Base-by-base conservation (phyloP, 1,139 yeast genomes). In the Taphrina confusa region DNA sequence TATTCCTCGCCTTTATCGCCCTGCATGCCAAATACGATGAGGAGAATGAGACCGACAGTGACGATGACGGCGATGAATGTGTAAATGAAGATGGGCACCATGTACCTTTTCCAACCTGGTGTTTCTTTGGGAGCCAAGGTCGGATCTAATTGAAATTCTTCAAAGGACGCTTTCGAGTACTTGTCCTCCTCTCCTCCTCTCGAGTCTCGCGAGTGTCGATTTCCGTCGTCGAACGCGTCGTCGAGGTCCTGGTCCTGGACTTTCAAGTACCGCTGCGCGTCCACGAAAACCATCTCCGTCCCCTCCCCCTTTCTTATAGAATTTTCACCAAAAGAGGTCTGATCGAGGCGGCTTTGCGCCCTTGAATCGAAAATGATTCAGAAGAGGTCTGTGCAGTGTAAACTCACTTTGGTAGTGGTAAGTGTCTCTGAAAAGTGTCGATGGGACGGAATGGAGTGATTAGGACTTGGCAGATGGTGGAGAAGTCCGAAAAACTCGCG, bases 211-310 rank as follows among this genome's bases (percentile, higher is more conserved):
- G 40, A 36, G 22, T 27, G 36, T 6, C 8, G 16, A 8, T 40
- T 20, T 5, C 20, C 16, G 14, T 47, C 52, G 28, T 31, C 52
- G 42, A 47, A 47, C 8, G 40, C 52, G 12, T 47, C 42, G 20
- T 47, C 52, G 18, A 47, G 34, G 18, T 47, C 52, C 20, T 47
- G 25, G 12, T 47, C 52, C 30, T 47, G 52, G 30, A 47, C 52
- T 20, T 33, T 31, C 14, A 47, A 14, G 30, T 47, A 47, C 2
- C 52, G 39, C 16, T 47, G 39, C 42, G 52, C 52, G 23, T 47
- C 52, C 31, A 47, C 52, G 33, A 47, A 47, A 16, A 34, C 42
- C 52, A 47, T 47, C 11, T 42, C 31, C 28, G 40, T 36, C 6
- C 20, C 45, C 25, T 2, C n/a, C 16, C 39, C 14, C 33, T 28